A percentile compares a stretch with the other conserved stretches of the same genome.
Conservation (phyloP, 805 yeast species). For the Hanseniaspora lachancei region DNA sequence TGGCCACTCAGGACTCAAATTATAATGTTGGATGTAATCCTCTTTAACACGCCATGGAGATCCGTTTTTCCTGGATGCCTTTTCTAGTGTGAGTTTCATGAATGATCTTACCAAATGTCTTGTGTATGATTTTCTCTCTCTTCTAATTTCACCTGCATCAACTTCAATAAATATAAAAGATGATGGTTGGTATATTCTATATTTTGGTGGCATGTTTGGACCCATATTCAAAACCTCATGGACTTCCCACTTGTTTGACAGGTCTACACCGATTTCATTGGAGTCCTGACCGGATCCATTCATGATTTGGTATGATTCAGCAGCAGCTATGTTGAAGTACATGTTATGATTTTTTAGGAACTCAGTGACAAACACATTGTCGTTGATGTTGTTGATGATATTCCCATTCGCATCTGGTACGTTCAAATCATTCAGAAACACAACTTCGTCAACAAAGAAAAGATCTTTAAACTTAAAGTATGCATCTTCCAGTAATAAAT, state of each 20-base stretch:
- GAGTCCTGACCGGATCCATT: not conserved
- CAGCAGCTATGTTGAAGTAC: slow-evolving; percentile 2
- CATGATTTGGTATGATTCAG: not conserved
- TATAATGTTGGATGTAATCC: slow-evolving; percentile 35
- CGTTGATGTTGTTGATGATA: slow-evolving; percentile 19
- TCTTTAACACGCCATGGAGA: slow-evolving; percentile 92
- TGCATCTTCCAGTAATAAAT: slow-evolving; percentile 75
- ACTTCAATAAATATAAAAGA: slow-evolving; percentile 25
- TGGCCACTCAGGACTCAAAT: slow-evolving; percentile 27
- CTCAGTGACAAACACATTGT: slow-evolving; percentile 12
- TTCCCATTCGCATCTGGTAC: not conserved
- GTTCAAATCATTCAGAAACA: slow-evolving; percentile 36
- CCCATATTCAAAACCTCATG: not conserved
- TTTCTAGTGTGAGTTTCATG: slow-evolving; percentile 52
- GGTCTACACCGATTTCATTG: slow-evolving; percentile 9
- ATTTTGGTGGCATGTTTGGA: not conserved
- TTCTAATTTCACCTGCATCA: slow-evolving; percentile 55
- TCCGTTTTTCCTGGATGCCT: slow-evolving; percentile 70
- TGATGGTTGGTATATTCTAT: slow-evolving; percentile 8
- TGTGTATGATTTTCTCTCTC: slow-evolving; percentile 80
- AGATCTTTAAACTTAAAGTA: slow-evolving; percentile 65
- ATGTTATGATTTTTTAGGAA: slow-evolving; percentile 5
- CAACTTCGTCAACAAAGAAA: slow-evolving; percentile 83
- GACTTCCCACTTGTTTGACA: slow-evolving; percentile 2
- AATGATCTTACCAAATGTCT: slow-evolving; percentile 85